Percentiles rank a stretch among this genome's conserved stretches.
phyloP scores from a whole-genome alignment of 345 rosid species.

The Bruguiera gymnorhiza region DNA sequence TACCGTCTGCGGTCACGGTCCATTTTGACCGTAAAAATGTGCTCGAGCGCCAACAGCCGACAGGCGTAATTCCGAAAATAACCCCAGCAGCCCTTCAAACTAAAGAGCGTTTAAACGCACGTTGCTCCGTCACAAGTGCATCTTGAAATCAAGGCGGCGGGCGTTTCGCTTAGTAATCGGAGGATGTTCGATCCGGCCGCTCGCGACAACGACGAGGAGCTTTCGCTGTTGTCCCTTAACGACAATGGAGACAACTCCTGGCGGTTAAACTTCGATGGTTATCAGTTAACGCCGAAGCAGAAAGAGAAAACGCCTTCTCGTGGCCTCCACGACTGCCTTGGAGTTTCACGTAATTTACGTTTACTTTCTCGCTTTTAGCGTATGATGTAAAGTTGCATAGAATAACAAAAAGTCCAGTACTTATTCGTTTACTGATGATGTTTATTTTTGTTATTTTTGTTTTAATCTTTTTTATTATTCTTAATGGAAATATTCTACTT shows the following conservation, averaged over 20 bases:
- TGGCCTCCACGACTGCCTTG: constrained; percentile 67
- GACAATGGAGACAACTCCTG: constrained; percentile 64
- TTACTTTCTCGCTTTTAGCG: neutral
- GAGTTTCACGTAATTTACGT: constrained; percentile 56
- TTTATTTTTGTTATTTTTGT: neutral
- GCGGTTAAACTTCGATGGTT: constrained; percentile 87
- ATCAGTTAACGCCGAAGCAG: constrained; percentile 52
- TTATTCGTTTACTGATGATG: no score
- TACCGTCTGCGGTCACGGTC: no score
- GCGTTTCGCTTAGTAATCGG: no score
- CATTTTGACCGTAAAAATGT: no score
- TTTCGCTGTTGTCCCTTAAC: constrained; percentile 41
- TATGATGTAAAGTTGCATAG: no score
- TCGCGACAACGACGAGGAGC: constrained; percentile 44
- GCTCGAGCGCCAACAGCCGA: no score
- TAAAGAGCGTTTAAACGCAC: no score
- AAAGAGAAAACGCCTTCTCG: constrained; percentile 50
- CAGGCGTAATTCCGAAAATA: neutral
- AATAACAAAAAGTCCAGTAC: no score
- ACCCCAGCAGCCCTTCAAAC: neutral
- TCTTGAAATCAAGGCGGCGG: neutral
- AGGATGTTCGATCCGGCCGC: constrained; percentile 11
- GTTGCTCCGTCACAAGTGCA: neutral
- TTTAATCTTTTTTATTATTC: neutral
- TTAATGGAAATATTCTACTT: neutral